Conservation (phyloP, 2,329 filamentous ascomycete genomes). For the Xylaria hypoxylon region DNA sequence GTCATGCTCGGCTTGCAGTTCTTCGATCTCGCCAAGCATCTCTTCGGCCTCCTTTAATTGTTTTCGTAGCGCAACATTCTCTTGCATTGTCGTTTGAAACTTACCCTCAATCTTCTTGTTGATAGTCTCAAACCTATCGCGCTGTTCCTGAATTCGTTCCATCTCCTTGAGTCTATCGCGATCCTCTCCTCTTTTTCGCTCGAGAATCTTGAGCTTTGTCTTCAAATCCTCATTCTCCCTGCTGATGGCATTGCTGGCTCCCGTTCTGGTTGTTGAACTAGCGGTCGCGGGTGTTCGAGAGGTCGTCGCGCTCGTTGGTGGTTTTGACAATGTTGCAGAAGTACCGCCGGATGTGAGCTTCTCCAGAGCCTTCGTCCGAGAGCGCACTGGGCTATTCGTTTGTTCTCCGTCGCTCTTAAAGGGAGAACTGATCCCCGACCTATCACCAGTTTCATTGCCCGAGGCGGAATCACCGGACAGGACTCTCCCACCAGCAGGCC, state of each 20-base stretch:
- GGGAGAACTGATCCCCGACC: constrained; percentile 58
- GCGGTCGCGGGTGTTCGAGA: constrained; percentile 47
- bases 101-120: constrained; percentile 93
- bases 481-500: constrained; percentile 56
- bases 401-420: constrained; percentile 65
- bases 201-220: constrained; percentile 85
- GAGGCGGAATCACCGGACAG: constrained; percentile 61
- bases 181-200: constrained; percentile 88
- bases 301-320: constrained; percentile 44
- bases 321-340: constrained; percentile 51
- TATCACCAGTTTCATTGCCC: constrained; percentile 56
- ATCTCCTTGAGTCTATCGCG: constrained; percentile 84
- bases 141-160: constrained; percentile 79
- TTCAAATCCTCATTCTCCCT: constrained; percentile 89
- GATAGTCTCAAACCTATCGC: constrained; percentile 82
- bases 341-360: constrained; percentile 57
- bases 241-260: constrained; percentile 61
- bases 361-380: constrained; percentile 64
- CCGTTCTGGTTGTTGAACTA: constrained; percentile 53
- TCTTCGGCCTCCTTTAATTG: constrained; percentile 80
- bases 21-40: constrained; percentile 76
- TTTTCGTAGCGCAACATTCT: constrained; percentile 80
- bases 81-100: constrained; percentile 85
- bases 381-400: constrained; percentile 62
- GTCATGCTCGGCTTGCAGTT: constrained; percentile 85